phyloP scores from a whole-genome alignment of 805 yeast genomes.

The Hanseniaspora meyeri region DNA sequence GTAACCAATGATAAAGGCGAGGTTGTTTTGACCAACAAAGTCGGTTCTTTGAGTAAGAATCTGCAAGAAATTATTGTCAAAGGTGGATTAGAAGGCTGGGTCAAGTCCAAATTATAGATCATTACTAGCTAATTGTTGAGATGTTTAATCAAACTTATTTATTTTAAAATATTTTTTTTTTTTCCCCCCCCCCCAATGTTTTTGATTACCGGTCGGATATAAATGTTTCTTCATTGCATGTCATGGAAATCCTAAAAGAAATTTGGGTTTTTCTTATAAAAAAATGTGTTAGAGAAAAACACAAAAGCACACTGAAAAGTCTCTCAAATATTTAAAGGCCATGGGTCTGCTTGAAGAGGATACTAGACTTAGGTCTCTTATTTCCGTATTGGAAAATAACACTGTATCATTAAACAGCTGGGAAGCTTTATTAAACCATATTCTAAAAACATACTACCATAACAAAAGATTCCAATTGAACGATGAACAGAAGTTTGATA shows the following conservation, averaged over 20 bases:
- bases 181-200: not conserved
- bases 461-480: constrained; percentile 17
- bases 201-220: not conserved
- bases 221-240: not conserved
- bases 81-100: constrained; percentile 99
- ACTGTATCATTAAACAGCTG: constrained; percentile 23
- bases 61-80: constrained; percentile 92
- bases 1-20: constrained; percentile 48
- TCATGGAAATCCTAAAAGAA: not conserved
- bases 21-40: constrained; percentile 61
- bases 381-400: not conserved
- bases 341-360: not conserved
- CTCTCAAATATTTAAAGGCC: not conserved
- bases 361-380: not conserved
- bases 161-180: not conserved
- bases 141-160: too few relatives aligned
- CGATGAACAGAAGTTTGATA: constrained; percentile 14
- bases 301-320: not conserved
- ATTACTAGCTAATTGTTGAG: too few relatives aligned
- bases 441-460: constrained; percentile 15
- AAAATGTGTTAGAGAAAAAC: too few relatives aligned
- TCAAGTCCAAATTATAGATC: constrained; percentile 43
- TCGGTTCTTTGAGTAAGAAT: constrained; percentile 90
- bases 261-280: too few relatives aligned
- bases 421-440: constrained; percentile 24